Evolutionary conservation across 768 basidiomycete genomes (phyloP).

Genomic region (Grammothele lineata): DNA sequence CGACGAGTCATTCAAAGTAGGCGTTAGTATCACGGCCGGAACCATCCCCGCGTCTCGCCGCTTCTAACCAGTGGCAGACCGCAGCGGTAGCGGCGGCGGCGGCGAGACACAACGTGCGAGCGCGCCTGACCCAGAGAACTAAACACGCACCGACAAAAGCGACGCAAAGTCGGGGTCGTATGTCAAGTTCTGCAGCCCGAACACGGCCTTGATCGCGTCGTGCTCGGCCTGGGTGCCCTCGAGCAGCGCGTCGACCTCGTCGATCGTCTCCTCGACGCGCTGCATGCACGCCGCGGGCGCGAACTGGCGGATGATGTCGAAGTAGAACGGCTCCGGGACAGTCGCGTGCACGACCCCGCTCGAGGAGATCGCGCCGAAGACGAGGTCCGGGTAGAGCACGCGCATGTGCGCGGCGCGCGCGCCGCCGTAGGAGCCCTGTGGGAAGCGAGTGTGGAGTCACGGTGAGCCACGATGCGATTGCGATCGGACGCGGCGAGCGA

Average conservation of each 20-base stretch:
- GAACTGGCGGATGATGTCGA: conserved; percentile 72
- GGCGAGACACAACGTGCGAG: too few relatives aligned
- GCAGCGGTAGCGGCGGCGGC: too few relatives aligned
- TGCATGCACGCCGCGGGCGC: conserved; percentile 60
- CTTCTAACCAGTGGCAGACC: too few relatives aligned
- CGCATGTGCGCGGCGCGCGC: conserved; percentile 92
- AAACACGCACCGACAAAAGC: conserved; percentile 55
- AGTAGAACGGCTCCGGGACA: conserved; percentile 83
- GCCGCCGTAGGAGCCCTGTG: conserved; percentile 88
- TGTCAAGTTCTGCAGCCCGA: conserved; percentile 64
- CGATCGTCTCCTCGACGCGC: conserved; percentile 55
- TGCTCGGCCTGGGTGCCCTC: conserved; percentile 37
- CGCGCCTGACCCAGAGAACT: too few relatives aligned
- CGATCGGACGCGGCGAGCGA: not conserved
- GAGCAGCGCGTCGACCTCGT: conserved; percentile 61
- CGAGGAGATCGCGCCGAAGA: conserved; percentile 86
- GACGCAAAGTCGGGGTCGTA: conserved; percentile 80
- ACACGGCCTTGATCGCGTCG: conserved; percentile 61
- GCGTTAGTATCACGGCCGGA: too few relatives aligned
- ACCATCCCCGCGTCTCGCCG: too few relatives aligned
- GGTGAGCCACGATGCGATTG: too few relatives aligned
- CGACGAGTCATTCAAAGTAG: too few relatives aligned
- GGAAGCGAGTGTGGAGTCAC: not conserved
- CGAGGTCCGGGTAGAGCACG: conserved; percentile 80
- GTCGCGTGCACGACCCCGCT: conserved; percentile 88